Base-by-base conservation (phyloP, 1,284 basidiomycete species). In the Mycosarcoma mackinlayi region DNA sequence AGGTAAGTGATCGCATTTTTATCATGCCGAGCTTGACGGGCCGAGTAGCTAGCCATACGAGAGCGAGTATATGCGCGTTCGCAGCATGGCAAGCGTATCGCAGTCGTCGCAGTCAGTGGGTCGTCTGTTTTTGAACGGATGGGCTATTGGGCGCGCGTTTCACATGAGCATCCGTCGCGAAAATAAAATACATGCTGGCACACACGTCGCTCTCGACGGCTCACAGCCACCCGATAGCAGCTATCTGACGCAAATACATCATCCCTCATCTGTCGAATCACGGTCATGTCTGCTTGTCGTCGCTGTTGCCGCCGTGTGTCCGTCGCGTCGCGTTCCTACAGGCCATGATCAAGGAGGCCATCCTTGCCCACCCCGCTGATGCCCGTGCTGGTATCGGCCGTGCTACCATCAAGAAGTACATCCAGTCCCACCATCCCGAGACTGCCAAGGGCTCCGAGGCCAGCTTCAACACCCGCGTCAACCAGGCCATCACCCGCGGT, bases 341-440 rank as follows among this genome's bases (percentile, higher is more conserved):
- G 75, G 60, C 72, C 52, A 81, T 81, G 79, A 81, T 69, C 53
- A 80, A 86, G 84, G 92, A 94, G 86, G 92, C 91, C 78, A 92
- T 95, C 84, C 84, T 86, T 67, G 87, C 86, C 52, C 86, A 90
- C 84, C 87, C 88, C 24, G 90, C 91, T 34, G 92, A 93, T 66
- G 88, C 90, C 64, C 91, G 93, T 71, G 83, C 84, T 65, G 93
- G 93, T 83, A 92, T 94, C 73, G 94, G 92, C 76, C 91, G 93
- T 56, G 91, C 90, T 61, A 89, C 90, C 80, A 92, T 96, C 85
- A 95, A 95, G 88, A 94, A 93, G 93, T 89, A 76, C 77, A 86
- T 84, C 57, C 66, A 55, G 48, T 65, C 69, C 18, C 74, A 71
- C 70, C 57, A 71, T 55, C 70, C 69, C 48, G 67, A 55, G 49